A percentile compares a stretch with the other conserved stretches of the same genome.
These are phyloP conservation scores for Ganoderma sp. DNA, from an alignment of 1,284 basidiomycete genomes.

Conservation along the genomic window DNA sequence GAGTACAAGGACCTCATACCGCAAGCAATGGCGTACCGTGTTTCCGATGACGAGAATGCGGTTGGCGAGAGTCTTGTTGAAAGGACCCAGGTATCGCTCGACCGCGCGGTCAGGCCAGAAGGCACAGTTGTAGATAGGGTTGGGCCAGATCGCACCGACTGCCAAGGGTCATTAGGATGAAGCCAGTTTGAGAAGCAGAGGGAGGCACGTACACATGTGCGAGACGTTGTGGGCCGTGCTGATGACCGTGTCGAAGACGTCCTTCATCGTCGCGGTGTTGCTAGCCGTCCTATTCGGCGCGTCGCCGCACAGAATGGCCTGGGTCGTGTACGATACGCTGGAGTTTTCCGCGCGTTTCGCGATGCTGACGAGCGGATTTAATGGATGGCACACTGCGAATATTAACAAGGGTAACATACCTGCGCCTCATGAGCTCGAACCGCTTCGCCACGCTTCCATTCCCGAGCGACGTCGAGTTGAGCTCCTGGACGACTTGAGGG, in stretches of 20 bases:
- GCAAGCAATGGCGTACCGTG: constrained; percentile 12
- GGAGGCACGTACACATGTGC: constrained; percentile 27
- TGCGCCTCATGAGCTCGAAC: neutral
- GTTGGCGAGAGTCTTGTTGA: constrained; percentile 33
- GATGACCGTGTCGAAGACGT: constrained; percentile 31
- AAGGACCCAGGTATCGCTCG: constrained; percentile 36
- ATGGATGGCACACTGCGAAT: neutral
- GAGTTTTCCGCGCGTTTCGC: constrained; percentile 8
- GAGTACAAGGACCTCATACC: too few relatives aligned
- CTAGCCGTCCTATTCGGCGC: constrained; percentile 17
- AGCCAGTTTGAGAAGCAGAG: neutral
- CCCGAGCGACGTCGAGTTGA: neutral
- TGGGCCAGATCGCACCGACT: constrained; percentile 25
- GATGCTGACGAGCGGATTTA: neutral
- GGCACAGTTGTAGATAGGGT: constrained; percentile 14
- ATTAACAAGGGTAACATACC: neutral
- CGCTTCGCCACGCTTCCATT: neutral
- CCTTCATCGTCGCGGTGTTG: constrained; percentile 21
- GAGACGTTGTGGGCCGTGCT: constrained; percentile 24
- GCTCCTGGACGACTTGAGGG: neutral
- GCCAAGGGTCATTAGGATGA: neutral
- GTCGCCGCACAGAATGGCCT: constrained; percentile 30
- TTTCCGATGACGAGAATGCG: constrained; percentile 33
- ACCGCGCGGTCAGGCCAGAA: constrained; percentile 33
- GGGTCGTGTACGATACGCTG: constrained; percentile 13